Base-by-base conservation (phyloP, 2,329 filamentous ascomycete genomes). In the Sporothrix schenckii region DNA sequence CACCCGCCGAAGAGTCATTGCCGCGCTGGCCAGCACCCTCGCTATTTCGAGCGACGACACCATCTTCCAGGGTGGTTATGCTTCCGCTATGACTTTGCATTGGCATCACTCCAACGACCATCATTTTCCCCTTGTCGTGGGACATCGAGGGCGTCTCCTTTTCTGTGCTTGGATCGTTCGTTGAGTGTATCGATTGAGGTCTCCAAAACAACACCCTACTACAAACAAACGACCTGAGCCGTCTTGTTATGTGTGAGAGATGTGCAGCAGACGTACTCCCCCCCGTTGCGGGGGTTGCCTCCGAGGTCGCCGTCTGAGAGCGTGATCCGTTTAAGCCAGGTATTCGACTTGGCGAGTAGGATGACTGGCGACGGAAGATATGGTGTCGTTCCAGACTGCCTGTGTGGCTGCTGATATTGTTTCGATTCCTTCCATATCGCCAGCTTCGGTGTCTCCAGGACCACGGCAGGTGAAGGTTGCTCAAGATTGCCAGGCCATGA, bases 301-400 rank as follows among this genome's bases (percentile, higher is more conserved):
- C 63, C 63, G 53, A 41, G 21, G 34, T 68, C 27, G 7, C 65
- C 13, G 65, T 68, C 24, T 52, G 65, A 21, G 65, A 54, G 11
- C 50, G n/a, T 13, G 50, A 47, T 19, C 27, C 65, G n/a, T 49
- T 53, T 19, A 34, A 41, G 19, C 63, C 27, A 7, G 39, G 16
- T 30, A 39, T n/a, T 27, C 54, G 54, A 19, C 30, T 58, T 58
- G 54, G 54, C 6, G 54, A 58, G 54, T 58, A 58, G 2, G 54
- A 58, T 9, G 54, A 58, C 54, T 58, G 54, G 2, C 54, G 54
- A 9, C 54, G 54, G 27, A 58, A 58, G 3, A 19, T 14, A n/a
- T 58, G 54, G 6, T 58, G 54, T 7, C 54, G 54, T 39, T 19
- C 54, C 6, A 39, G 2, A 16, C 13, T 24, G 21, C 39, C 39